These are phyloP conservation scores for Saitozyma podzolica DNA, from an alignment of 768 basidiomycete species.

Conservation along the genomic window DNA sequence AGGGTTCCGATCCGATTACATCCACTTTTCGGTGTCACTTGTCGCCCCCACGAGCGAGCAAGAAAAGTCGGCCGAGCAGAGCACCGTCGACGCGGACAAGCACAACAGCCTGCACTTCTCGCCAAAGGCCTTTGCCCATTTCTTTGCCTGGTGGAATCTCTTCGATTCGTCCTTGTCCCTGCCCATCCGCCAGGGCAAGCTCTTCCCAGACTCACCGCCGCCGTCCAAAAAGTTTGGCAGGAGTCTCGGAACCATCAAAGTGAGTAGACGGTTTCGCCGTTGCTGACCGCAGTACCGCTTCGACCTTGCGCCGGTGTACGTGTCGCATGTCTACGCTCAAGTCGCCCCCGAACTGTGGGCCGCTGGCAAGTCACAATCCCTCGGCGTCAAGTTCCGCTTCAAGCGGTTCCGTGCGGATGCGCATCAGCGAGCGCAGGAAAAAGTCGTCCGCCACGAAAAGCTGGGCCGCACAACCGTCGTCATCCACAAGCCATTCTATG, in stretches of 20 bases:
- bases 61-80: slow-evolving; percentile 25
- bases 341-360: slow-evolving; percentile 77
- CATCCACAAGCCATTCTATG: slow-evolving; percentile 80
- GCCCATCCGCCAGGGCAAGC: slow-evolving; percentile 83
- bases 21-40: slow-evolving; percentile 86
- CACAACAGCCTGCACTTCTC: slow-evolving; percentile 78
- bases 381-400: slow-evolving; percentile 82
- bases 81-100: slow-evolving; percentile 12
- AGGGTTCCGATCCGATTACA: slow-evolving; percentile 88
- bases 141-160: slow-evolving; percentile 85
- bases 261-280: slow-evolving; percentile 10
- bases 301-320: slow-evolving; percentile 70
- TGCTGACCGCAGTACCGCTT: slow-evolving; percentile 64
- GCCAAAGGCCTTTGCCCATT: slow-evolving; percentile 80
- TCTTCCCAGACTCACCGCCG: slow-evolving; percentile 66
- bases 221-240: slow-evolving; percentile 83
- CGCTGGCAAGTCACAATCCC: slow-evolving; percentile 71
- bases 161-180: slow-evolving; percentile 77
- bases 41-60: slow-evolving; percentile 55
- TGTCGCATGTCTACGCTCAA: slow-evolving; percentile 85
- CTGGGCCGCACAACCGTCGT: slow-evolving; percentile 62
- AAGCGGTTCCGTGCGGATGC: slow-evolving; percentile 82
- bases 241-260: slow-evolving; percentile 83
- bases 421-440: slow-evolving; percentile 88
- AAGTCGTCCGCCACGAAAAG: slow-evolving; percentile 61